Evolutionary conservation across 345 rosid species (phyloP).

Genomic region (Sonneratia caseolaris): DNA sequence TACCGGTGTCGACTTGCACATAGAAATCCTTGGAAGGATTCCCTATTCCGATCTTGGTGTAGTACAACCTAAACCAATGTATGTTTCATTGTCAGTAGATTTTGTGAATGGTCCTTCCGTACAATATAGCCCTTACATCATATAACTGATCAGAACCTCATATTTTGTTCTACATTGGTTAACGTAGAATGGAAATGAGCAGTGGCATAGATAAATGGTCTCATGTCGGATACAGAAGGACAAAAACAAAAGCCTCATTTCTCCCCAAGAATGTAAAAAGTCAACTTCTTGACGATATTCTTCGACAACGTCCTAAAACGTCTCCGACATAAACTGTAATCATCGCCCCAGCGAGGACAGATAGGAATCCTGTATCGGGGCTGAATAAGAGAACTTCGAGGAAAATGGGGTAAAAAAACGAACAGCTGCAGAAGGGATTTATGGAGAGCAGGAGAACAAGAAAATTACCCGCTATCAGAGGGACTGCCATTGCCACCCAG

Average conservation of each 20-base stretch:
- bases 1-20: conserved; percentile 93
- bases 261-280: not conserved
- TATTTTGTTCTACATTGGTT: too few relatives aligned
- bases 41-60: conserved; percentile 57
- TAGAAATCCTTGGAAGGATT: conserved; percentile 59
- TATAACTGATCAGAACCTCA: too few relatives aligned
- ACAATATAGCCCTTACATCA: too few relatives aligned
- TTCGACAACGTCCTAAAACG: too few relatives aligned
- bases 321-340: too few relatives aligned
- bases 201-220: not conserved
- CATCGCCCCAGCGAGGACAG: too few relatives aligned
- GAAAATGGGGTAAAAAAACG: not conserved
- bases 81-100: not conserved
- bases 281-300: not conserved
- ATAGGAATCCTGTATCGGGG: too few relatives aligned
- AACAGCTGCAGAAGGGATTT: not conserved
- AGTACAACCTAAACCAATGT: conserved; percentile 52
- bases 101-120: too few relatives aligned
- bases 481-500: conserved; percentile 77
- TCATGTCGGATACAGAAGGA: too few relatives aligned
- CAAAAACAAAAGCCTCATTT: not conserved
- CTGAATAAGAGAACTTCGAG: too few relatives aligned
- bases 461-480: conserved; percentile 55
- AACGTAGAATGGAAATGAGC: too few relatives aligned
- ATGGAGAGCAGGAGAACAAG: not conserved